Percentiles rank a stretch among this genome's conserved stretches.
These are phyloP conservation scores for Sugiyamaella neomexicana DNA, from an alignment of 1,139 yeast species.

Conservation along the genomic window DNA sequence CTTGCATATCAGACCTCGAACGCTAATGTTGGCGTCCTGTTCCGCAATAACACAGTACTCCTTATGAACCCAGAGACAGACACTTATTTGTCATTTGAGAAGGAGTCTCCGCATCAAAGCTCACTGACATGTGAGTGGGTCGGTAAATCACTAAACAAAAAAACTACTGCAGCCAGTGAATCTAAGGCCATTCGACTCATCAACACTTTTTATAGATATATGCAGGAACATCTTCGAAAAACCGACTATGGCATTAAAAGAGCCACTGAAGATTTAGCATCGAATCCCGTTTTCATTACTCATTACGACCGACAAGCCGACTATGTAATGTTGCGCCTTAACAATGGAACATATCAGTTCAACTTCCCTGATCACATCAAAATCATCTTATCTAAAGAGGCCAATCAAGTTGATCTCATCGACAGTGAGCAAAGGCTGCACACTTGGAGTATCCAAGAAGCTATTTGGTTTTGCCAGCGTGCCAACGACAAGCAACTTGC, in stretches of 20 bases:
- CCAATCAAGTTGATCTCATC: conserved; percentile 75
- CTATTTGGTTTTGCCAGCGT: conserved; percentile 19
- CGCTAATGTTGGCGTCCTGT: conserved; percentile 67
- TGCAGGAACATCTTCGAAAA: conserved; percentile 38
- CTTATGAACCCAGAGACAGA: conserved; percentile 25
- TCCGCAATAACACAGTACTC: conserved; percentile 29
- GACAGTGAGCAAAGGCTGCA: conserved; percentile 74
- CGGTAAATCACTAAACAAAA: conserved; percentile 20
- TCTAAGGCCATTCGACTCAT: conserved; percentile 35
- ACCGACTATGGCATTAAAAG: conserved; percentile 22
- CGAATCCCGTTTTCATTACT: conserved; percentile 59
- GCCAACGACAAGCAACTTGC: conserved; percentile 4
- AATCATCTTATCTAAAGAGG: conserved; percentile 73
- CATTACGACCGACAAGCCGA: conserved; percentile 64
- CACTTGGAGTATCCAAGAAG: conserved; percentile 45
- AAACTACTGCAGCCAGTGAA: conserved; percentile 25
- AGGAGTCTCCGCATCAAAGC: not conserved
- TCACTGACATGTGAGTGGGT: conserved; percentile 24
- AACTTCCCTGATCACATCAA: conserved; percentile 95
- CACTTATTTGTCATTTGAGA: conserved; percentile 14
- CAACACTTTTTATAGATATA: conserved; percentile 38
- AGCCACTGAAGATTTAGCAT: not conserved
- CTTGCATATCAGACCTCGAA: conserved; percentile 89
- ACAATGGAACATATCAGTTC: conserved; percentile 90
- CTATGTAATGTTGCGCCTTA: conserved; percentile 79